Evolutionary conservation across 139 green algal species (phyloP).

Genomic region (Chlorella sp.): DNA sequence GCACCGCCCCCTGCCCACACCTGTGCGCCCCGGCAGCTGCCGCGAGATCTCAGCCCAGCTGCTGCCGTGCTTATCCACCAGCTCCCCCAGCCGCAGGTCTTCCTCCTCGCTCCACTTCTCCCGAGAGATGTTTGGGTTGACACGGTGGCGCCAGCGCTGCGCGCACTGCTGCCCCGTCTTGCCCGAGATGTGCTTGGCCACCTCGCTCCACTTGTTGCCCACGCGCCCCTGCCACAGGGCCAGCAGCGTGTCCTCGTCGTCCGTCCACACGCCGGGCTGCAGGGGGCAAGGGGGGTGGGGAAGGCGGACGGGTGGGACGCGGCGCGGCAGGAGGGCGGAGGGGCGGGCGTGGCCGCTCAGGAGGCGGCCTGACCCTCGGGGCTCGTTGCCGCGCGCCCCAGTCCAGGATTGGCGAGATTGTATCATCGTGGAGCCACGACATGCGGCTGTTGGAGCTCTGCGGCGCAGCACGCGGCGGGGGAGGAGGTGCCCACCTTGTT

Average conservation of each 20-base stretch:
- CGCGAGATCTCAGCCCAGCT: conserved; percentile 83
- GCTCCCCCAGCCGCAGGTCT: conserved; percentile 63
- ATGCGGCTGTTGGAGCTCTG: too few relatives aligned
- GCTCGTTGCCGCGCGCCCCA: too few relatives aligned
- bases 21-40: conserved; percentile 20
- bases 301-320: too few relatives aligned
- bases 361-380: too few relatives aligned
- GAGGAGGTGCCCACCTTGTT: background rate
- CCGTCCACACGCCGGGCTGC: conserved; percentile 66
- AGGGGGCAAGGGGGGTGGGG: background rate
- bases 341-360: too few relatives aligned
- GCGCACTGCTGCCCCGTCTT: conserved; percentile 88
- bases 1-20: background rate
- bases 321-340: too few relatives aligned
- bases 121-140: conserved; percentile 85
- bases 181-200: conserved; percentile 73
- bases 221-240: conserved; percentile 64
- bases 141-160: conserved; percentile 87
- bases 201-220: conserved; percentile 75
- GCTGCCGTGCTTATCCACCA: conserved; percentile 68
- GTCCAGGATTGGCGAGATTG: too few relatives aligned
- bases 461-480: too few relatives aligned
- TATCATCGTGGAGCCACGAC: too few relatives aligned
- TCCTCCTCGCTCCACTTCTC: conserved; percentile 87
- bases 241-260: conserved; percentile 71